phyloP scores from a whole-genome alignment of 176 grass and related monocot species.

The Thinopyrum elongatum region DNA sequence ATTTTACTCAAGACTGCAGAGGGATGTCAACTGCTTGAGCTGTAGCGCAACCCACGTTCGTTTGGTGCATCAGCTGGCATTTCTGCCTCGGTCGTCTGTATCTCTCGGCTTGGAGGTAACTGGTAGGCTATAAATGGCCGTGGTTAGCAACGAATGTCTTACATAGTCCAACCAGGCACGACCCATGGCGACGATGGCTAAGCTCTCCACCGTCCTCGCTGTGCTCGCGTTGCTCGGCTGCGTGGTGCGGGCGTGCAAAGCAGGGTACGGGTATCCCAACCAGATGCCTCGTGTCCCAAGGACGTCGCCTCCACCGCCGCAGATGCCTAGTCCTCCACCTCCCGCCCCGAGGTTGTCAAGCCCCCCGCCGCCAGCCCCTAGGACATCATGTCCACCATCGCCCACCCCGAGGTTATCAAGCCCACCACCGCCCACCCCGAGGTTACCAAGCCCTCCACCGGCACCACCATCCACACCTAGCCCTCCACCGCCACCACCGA shows the following conservation, averaged over 20 bases:
- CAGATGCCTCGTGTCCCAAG: background rate
- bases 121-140: background rate
- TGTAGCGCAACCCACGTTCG: background rate
- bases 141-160: background rate
- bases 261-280: background rate
- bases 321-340: too few species aligned
- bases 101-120: background rate
- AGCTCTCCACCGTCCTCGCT: background rate
- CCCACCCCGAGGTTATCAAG: too few species aligned
- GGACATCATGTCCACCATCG: background rate
- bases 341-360: too few species aligned
- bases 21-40: background rate
- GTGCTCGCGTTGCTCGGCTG: background rate
- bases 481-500: background rate
- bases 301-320: too few species aligned
- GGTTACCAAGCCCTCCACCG: too few species aligned
- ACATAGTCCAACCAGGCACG: too few species aligned
- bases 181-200: background rate
- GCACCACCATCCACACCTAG: background rate
- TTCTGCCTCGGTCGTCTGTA: too few species aligned
- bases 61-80: background rate
- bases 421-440: too few species aligned
- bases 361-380: background rate
- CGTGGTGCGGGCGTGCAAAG: background rate
- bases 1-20: background rate